Evolutionary conservation across 306 rosid genomes (phyloP), one percentile per base, ranked within the genome.

Genomic region (Prunus mongolica): DNA sequence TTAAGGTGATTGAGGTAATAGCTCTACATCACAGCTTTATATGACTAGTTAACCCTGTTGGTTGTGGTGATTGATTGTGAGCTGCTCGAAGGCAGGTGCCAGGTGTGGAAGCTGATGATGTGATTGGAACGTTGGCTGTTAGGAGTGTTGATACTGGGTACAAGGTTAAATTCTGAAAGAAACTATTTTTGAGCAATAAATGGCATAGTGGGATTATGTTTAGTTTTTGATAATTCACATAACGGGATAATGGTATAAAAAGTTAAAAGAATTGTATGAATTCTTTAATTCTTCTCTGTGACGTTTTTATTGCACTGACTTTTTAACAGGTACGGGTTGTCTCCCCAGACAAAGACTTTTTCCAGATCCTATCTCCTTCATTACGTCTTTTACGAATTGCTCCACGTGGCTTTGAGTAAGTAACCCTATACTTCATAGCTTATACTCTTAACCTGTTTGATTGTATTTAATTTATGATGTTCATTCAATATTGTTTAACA

Each of bases 101-200:
- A 20, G 97, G 98, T 71, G 97, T 95, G 74, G 98, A 95, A 84
- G 98, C 98, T 64, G 98, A 95, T 83, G 96, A 95, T 87, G 98
- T 95, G 79, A 92, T 95, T 78, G 97, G 97, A 84, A 95, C 98
- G 30, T 90, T 95, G 86, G 95, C 98, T 60, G 71, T 84, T 58
- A 86, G 92, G 78, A 95, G 95, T 74, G 92, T 90, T 74, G 86
- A 87, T 85, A 87, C 86, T 68, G 96, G 98, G 74, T 92, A 89
- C 87, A 95, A 95, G 98, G 98, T 94, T 84, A 82, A 73, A 50
- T 65, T 75, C 61, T 24, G 65, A 74, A 69, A 27, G 3, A 27
- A 27, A 69, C 38, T 28, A 3, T 5, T 15, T 5, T 22, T 13
- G 51, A 66, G 20, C 20, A 41, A 65, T 4, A 6, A 38, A 44